Evolutionary conservation across 1,284 basidiomycete genomes (phyloP).

Genomic region (Trametes pubescens): DNA sequence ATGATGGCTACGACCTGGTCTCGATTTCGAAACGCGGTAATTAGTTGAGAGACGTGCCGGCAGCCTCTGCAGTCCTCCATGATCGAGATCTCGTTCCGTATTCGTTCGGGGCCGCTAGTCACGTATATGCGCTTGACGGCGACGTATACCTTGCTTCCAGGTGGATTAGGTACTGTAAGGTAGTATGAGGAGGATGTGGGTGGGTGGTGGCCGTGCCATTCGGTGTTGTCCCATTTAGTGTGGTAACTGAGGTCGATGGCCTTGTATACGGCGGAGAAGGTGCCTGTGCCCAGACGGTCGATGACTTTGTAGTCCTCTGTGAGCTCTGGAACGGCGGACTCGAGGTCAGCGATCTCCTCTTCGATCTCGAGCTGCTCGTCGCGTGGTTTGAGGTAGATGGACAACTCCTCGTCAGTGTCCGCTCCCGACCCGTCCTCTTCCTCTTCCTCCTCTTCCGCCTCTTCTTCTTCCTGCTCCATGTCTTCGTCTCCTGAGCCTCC

Average conservation of each 20-base stretch:
- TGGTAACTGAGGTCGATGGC: conserved; percentile 86
- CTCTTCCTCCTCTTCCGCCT: conserved; percentile 37
- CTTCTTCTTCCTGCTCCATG: conserved; percentile 32
- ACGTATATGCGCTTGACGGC: conserved; percentile 98
- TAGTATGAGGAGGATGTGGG: conserved; percentile 65
- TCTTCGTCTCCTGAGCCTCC: conserved; percentile 17
- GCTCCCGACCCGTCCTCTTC: conserved; percentile 48
- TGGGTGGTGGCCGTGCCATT: conserved; percentile 80
- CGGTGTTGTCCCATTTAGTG: conserved; percentile 80
- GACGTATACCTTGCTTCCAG: conserved; percentile 74
- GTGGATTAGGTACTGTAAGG: conserved; percentile 55
- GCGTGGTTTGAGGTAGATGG: conserved; percentile 61
- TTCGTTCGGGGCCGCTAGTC: conserved; percentile 92
- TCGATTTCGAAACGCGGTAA: conserved; percentile 90
- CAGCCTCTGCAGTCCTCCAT: conserved; percentile 87
- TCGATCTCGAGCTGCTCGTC: conserved; percentile 81
- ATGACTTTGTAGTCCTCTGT: conserved; percentile 81
- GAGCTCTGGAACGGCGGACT: conserved; percentile 68
- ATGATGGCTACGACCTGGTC: conserved; percentile 97
- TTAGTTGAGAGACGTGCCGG: conserved; percentile 89
- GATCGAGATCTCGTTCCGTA: conserved; percentile 95
- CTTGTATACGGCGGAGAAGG: conserved; percentile 99
- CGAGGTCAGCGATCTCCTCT: conserved; percentile 76
- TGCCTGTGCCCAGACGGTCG: conserved; percentile 95
- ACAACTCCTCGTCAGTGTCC: conserved; percentile 66